Percentiles rank a stretch among this genome's conserved stretches.
Evolutionary conservation across 1,139 yeast genomes (phyloP).

Genomic region (Hemisphaericaspora subhashii): DNA sequence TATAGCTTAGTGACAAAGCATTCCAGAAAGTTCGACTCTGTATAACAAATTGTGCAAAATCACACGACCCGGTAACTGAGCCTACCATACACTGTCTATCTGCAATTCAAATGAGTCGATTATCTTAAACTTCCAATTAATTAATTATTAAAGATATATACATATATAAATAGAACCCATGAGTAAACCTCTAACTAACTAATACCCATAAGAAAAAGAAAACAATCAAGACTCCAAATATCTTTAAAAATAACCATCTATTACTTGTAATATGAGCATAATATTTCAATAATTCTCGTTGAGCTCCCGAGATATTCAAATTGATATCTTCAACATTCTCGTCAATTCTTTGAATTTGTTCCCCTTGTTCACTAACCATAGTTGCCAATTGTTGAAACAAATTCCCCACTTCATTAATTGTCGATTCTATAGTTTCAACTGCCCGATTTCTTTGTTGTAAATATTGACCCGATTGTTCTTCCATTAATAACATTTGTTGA

Average conservation of each 20-base stretch:
- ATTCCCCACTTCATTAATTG: slow-evolving; percentile 95
- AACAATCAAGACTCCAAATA: slow-evolving; percentile 81
- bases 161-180: background rate
- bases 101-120: too few relatives aligned
- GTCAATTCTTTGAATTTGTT: slow-evolving; percentile 91
- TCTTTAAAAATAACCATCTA: slow-evolving; percentile 87
- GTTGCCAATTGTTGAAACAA: slow-evolving; percentile 93
- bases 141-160: background rate
- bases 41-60: too few relatives aligned
- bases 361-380: slow-evolving; percentile 98
- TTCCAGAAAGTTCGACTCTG: too few relatives aligned
- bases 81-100: too few relatives aligned
- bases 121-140: too few relatives aligned
- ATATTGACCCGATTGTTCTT: slow-evolving; percentile 73
- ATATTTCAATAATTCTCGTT: slow-evolving; percentile 86
- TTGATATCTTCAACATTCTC: slow-evolving; percentile 93
- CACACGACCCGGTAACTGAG: too few relatives aligned
- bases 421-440: slow-evolving; percentile 92
- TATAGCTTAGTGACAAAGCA: too few relatives aligned
- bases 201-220: slow-evolving; percentile 79
- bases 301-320: slow-evolving; percentile 89
- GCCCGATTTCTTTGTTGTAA: slow-evolving; percentile 84
- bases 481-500: slow-evolving; percentile 69
- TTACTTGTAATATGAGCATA: slow-evolving; percentile 86
- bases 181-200: slow-evolving; percentile 52